Base-by-base conservation (phyloP, 768 basidiomycete genomes). In the Pleurotus tuber-regium region DNA sequence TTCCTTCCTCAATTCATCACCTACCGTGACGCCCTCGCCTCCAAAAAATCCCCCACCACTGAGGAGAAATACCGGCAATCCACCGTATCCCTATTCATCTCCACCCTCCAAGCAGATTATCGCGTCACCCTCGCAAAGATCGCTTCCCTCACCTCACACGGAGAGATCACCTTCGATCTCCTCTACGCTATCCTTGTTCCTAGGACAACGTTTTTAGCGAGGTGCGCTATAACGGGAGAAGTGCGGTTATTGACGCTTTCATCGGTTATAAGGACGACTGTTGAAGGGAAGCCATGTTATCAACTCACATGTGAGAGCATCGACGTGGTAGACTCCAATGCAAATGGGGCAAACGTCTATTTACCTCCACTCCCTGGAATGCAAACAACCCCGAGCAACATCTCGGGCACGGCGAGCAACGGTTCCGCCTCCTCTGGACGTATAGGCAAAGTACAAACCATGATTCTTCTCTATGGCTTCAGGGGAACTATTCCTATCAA, bases 161-260 rank as follows among this genome's bases (percentile, higher is more conserved):
- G 68, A 10, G 83, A 86, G 59, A 84, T 84, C 56, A 79, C 78
- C 2, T 83, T 72, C 57, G 74, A 78, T 10, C 68, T 80, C 28
- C 69, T 85, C 43, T 77, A 80, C 59, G 69, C 77, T 11, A 71
- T 87, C 54, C 72, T 82, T 40, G 72, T 82, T 14, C 82, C 83
- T 1, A 69, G 76, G 24, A 72, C 77, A 18, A 61, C 78, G 41
- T 65, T 85, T 57, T 71, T 79, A 25, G 73, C 76, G 1, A 70
- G 63, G 10, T 84, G 84, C 63, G 72, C 78, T 16, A 67, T 79
- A 39, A 83, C 82, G 0, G 75, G 75, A 18, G 76, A 76, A 21
- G 75, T 74, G 0, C 73, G 79, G 23, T 70, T 81, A 3, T 75
- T 82, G 60, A 68, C 72, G 47, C 67, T 84, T 24, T 56, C 63